phyloP scores from a whole-genome alignment of 2,329 filamentous ascomycete species.

The Stromatinia cepivora region DNA sequence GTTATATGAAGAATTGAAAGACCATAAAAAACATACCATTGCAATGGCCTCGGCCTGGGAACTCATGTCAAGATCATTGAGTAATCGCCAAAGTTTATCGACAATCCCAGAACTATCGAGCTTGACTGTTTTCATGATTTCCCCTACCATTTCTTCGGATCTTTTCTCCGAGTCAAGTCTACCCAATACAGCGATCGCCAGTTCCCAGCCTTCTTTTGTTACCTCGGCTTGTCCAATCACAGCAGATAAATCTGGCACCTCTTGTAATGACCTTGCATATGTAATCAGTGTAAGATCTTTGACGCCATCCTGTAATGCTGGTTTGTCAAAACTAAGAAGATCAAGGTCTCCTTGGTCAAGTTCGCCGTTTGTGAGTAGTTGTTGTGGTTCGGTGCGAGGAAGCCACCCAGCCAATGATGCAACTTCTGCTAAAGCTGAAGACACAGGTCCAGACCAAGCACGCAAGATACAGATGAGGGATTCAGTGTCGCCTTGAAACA shows the following conservation, averaged over 20 bases:
- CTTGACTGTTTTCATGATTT: conserved; percentile 70
- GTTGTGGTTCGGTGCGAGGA: conserved; percentile 55
- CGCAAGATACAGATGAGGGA: conserved; percentile 73
- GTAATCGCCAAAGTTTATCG: conserved; percentile 77
- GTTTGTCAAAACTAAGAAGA: conserved; percentile 65
- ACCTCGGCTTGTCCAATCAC: conserved; percentile 37
- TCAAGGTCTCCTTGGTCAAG: conserved; percentile 84
- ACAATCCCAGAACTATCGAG: conserved; percentile 70
- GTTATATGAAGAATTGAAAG: neutral
- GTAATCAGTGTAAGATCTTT: conserved; percentile 77
- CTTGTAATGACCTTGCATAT: conserved; percentile 69
- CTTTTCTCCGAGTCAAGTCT: conserved; percentile 72
- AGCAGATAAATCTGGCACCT: conserved; percentile 46
- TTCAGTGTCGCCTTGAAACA: conserved; percentile 80
- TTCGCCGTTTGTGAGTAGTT: conserved; percentile 56
- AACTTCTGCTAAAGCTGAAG: conserved; percentile 77
- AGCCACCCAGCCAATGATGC: conserved; percentile 85
- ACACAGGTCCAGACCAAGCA: conserved; percentile 77
- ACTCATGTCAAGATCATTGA: conserved; percentile 75
- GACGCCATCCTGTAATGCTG: conserved; percentile 61
- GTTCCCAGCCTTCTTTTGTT: conserved; percentile 77
- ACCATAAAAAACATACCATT: conserved; percentile 59
- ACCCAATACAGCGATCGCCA: conserved; percentile 79
- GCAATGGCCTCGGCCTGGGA: conserved; percentile 78
- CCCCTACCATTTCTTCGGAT: conserved; percentile 72